phyloP scores from a whole-genome alignment of 371 early-diverging fungal genomes.

The Batrachochytrium dendrobatidis region DNA sequence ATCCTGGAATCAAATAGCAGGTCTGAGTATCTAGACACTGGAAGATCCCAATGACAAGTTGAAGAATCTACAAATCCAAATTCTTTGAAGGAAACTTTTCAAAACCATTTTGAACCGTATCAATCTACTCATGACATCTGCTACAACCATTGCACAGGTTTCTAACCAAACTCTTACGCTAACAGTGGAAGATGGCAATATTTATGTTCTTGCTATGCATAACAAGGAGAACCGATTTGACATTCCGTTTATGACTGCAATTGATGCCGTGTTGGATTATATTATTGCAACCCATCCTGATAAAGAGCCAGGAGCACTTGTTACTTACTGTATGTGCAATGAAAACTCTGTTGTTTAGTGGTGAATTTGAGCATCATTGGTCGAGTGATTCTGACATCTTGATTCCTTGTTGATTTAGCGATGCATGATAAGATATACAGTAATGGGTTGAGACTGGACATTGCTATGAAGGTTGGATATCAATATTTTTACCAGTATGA shows the following conservation, averaged over 20 bases:
- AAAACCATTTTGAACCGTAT: too few relatives aligned
- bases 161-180: too few relatives aligned
- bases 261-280: constrained; percentile 53
- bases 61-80: too few relatives aligned
- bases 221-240: constrained; percentile 66
- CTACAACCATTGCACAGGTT: too few relatives aligned
- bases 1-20: too few relatives aligned
- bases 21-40: too few relatives aligned
- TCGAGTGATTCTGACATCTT: not conserved
- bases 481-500: constrained; percentile 44
- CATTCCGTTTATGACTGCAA: constrained; percentile 45
- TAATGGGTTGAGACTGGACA: constrained; percentile 53
- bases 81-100: too few relatives aligned
- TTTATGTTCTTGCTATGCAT: constrained; percentile 54
- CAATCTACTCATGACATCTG: too few relatives aligned
- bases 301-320: not conserved
- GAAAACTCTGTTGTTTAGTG: not conserved
- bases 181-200: constrained; percentile 45
- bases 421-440: constrained; percentile 65
- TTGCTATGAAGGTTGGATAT: constrained; percentile 11
- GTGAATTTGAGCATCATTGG: not conserved
- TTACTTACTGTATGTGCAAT: not conserved
- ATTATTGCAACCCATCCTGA: constrained; percentile 35
- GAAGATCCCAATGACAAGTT: too few relatives aligned
- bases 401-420: not conserved